A percentile compares a stretch with the other conserved stretches of the same genome.
Evolutionary conservation across 164 flowering plant genomes (phyloP).

Genomic region (grape (Vitis vinifera)): ASM3070453v1 NC_081817.1:1443001-1443500

Average conservation of each 20-base stretch:
- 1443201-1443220: constrained; percentile 95
- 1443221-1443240: constrained; percentile 94
- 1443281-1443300: constrained; percentile 24
- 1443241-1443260: constrained; percentile 93
- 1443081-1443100: neutral
- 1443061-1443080: neutral
- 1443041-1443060: no score
- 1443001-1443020: no score
- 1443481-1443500: neutral
- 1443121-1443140: neutral
- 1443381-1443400: constrained; percentile 95
- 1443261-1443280: constrained; percentile 92
- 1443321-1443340: neutral
- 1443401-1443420: constrained; percentile 98
- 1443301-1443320: neutral
- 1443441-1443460: constrained; percentile 41
- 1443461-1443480: neutral
- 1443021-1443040: no score
- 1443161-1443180: constrained; percentile 91
- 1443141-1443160: constrained; percentile 67
- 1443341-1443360: constrained; percentile 28
- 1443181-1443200: constrained; percentile 71
- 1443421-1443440: constrained; percentile 96
- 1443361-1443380: constrained; percentile 94
- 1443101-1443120: neutral